phyloP scores from a whole-genome alignment of 768 basidiomycete genomes.

The Suillus hirtellus region DNA sequence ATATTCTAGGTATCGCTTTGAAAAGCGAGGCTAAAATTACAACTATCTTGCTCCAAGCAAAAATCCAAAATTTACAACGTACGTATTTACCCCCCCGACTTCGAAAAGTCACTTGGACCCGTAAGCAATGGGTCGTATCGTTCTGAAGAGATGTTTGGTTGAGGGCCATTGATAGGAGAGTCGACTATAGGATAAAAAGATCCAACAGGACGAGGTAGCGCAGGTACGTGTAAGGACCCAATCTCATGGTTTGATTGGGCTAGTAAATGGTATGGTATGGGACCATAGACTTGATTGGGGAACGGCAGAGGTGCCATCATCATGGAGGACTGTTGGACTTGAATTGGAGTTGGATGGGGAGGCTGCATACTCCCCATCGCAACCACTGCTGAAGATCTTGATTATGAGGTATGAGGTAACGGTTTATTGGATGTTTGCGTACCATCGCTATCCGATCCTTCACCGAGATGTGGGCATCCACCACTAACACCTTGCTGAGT shows the following conservation, averaged over 20 bases:
- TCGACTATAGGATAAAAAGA: conserved; percentile 44
- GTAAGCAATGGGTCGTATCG: conserved; percentile 29
- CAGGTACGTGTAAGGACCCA: conserved; percentile 14
- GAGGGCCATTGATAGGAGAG: conserved; percentile 33
- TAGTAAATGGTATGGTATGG: conserved; percentile 30
- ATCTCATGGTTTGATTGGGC: conserved; percentile 17
- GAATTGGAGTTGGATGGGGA: conserved; percentile 16
- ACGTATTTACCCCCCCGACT: neutral
- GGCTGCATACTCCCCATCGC: conserved; percentile 9
- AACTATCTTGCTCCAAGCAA: neutral
- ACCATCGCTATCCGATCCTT: conserved; percentile 29
- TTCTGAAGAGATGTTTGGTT: conserved; percentile 33
- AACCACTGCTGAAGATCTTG: conserved; percentile 1
- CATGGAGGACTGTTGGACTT: conserved; percentile 19
- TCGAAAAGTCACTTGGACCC: conserved; percentile 1
- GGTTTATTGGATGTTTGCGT: neutral
- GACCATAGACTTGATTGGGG: conserved; percentile 28
- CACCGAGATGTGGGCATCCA: conserved; percentile 46
- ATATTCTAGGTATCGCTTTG: conserved; percentile 1
- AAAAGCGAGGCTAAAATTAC: neutral
- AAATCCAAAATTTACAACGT: neutral
- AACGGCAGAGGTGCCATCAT: conserved; percentile 23
- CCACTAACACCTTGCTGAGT: conserved; percentile 43
- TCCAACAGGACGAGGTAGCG: conserved; percentile 27
- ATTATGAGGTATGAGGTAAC: conserved; percentile 16